Conservation (phyloP, 1,139 yeast species). For the Scheffersomyces parashehatae region DNA sequence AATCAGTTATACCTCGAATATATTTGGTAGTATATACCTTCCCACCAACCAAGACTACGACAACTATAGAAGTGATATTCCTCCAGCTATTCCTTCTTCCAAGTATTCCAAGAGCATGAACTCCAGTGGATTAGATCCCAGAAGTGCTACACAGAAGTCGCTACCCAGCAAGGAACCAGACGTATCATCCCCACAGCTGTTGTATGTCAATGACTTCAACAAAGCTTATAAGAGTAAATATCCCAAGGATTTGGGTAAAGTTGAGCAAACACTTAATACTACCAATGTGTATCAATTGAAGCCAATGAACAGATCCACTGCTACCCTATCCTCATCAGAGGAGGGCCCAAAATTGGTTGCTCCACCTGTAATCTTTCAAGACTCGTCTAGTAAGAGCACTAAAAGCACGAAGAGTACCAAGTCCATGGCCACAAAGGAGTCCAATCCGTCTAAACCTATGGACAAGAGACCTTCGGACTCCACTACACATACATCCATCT, state of each 20-base stretch:
- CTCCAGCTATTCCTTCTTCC: not conserved
- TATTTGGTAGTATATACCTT: constrained; percentile 23
- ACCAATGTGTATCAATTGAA: constrained; percentile 28
- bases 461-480: constrained; percentile 24
- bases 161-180: not conserved
- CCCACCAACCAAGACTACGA: not conserved
- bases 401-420: not conserved
- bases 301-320: constrained; percentile 34
- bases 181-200: not conserved
- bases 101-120: not conserved
- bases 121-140: not conserved
- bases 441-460: not conserved
- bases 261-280: constrained; percentile 14
- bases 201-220: constrained; percentile 17
- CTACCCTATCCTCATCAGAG: constrained; percentile 20
- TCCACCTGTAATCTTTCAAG: not conserved
- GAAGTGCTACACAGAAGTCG: not conserved
- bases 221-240: constrained; percentile 19
- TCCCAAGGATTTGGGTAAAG: constrained; percentile 5
- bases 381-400: not conserved
- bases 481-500: constrained; percentile 28
- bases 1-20: constrained; percentile 34
- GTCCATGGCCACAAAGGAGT: not conserved
- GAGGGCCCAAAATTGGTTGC: not conserved
- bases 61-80: no score